phyloP scores from a whole-genome alignment of 495 filamentous ascomycete species.

The Hypoxylon intermedium region DNA sequence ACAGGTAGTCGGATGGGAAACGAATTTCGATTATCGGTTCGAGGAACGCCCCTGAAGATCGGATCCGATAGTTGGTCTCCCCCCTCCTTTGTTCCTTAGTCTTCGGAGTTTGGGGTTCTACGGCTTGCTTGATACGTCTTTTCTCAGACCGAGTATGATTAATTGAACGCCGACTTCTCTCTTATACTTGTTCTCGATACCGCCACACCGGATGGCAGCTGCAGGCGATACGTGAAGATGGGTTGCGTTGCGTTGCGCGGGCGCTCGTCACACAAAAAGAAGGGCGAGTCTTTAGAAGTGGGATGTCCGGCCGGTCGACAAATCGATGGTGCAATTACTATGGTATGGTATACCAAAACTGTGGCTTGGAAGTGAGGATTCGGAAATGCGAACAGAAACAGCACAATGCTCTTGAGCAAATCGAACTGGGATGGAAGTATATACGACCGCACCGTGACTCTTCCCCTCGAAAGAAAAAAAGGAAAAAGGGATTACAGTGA shows the following conservation, averaged over 20 bases:
- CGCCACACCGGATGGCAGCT: conserved; percentile 18
- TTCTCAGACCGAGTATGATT: too few species aligned
- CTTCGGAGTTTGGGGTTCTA: conserved; percentile 21
- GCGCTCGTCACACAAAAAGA: conserved; percentile 33
- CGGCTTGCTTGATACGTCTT: conserved; percentile 16
- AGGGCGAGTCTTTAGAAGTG: conserved; percentile 12
- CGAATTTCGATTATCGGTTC: conserved; percentile 34
- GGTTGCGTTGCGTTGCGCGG: conserved; percentile 8
- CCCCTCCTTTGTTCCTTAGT: conserved; percentile 23
- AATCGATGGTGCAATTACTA: conserved; percentile 33
- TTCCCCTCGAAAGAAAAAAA: conserved; percentile 33
- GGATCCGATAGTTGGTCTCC: conserved; percentile 20
- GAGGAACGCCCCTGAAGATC: conserved; percentile 29
- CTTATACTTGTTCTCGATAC: conserved; percentile 14
- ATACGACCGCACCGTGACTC: conserved; percentile 20
- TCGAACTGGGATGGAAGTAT: conserved; percentile 20
- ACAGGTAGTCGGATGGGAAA: conserved; percentile 22
- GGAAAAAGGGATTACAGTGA: conserved; percentile 28
- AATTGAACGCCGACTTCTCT: conserved; percentile 20
- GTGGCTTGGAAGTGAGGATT: conserved; percentile 32
- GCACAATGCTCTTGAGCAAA: conserved; percentile 27
- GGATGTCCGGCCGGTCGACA: conserved; percentile 28
- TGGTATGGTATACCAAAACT: conserved; percentile 30
- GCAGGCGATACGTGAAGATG: conserved; percentile 15
- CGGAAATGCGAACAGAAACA: conserved; percentile 15